phyloP scores from a whole-genome alignment of 2,329 filamentous ascomycete species.

The Thyridium curvatum region DNA sequence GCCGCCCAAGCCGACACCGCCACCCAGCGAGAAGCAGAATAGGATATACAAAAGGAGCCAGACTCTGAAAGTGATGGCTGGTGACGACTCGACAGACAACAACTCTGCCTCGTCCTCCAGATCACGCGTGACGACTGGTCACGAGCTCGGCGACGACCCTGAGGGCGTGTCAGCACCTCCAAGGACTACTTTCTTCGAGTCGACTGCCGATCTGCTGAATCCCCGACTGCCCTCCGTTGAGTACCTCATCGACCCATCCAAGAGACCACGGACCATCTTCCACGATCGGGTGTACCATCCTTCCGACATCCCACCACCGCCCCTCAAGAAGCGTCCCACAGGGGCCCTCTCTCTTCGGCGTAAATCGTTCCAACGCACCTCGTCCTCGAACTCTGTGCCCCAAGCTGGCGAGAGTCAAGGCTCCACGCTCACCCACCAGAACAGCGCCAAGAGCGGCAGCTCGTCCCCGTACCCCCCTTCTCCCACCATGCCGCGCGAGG shows the following conservation, averaged over 20 bases:
- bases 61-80: conserved; percentile 47
- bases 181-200: conserved; percentile 89
- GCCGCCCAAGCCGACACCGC: conserved; percentile 37
- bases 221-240: conserved; percentile 77
- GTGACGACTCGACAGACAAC: conserved; percentile 23
- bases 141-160: conserved; percentile 29
- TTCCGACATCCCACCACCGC: conserved; percentile 81
- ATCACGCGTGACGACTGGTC: conserved; percentile 42
- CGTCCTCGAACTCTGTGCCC: conserved; percentile 7
- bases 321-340: conserved; percentile 48
- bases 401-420: conserved; percentile 7
- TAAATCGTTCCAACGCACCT: conserved; percentile 16
- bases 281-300: conserved; percentile 95
- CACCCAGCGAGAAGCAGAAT: conserved; percentile 50
- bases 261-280: conserved; percentile 84
- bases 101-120: conserved; percentile 21
- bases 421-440: neutral
- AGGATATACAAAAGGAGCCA: conserved; percentile 75
- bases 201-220: conserved; percentile 85
- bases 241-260: conserved; percentile 78
- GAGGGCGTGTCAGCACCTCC: conserved; percentile 64
- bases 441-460: conserved; percentile 14
- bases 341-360: conserved; percentile 26
- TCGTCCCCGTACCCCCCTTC: conserved; percentile 26
- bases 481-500: conserved; percentile 29